Evolutionary conservation across 164 flowering plant species (phyloP), one percentile per base, ranked within the genome.

Genomic region (Pachysandra terminalis): DNA sequence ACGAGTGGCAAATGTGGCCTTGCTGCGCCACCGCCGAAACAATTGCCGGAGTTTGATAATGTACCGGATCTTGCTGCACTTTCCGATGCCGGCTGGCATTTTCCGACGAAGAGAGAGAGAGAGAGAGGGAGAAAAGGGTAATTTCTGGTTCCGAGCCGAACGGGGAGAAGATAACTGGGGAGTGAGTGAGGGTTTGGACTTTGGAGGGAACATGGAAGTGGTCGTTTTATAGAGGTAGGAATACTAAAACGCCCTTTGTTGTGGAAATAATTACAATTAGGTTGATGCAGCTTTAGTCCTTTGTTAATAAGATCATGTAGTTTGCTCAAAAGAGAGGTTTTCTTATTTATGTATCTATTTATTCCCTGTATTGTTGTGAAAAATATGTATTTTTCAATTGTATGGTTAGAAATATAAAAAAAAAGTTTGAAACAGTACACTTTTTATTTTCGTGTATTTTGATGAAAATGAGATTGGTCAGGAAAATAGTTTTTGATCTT

Each of bases 21-120:
- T 90, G 71, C 59, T 74, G 23, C 92, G 77, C 97, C 97, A 90
- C n/a, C 84, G 82, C 51, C 86, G 82, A 35, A 90, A 86, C 85
- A 90, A 65, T 53, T 87, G 94, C 14, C 92, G 84, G 75, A 84
- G 88, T 53, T 80, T 41, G 19, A 84, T 86, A 70, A 84, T 84
- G 84, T 84, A 84, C 54, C 86, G 81, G 81, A 84, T 84, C 53
- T 79, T 84, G 78, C 81, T 77, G 80, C 87, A 82, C 75, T 77
- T 83, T 40, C 77, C 82, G 12, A 75, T 12, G 13, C 78, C 81
- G 35, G 68, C 71, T 3, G 85, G 71, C 85, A 82, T 82, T 56
- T 76, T 67, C 57, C 53, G 57, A 45, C 28, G 52, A 45, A 26
- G 40, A 12, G 56, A 37, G 51, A 45, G 51, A 1, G 1, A 15